Conservation (phyloP, 2,329 filamentous ascomycete species). For the Colletotrichum coccodes region DNA sequence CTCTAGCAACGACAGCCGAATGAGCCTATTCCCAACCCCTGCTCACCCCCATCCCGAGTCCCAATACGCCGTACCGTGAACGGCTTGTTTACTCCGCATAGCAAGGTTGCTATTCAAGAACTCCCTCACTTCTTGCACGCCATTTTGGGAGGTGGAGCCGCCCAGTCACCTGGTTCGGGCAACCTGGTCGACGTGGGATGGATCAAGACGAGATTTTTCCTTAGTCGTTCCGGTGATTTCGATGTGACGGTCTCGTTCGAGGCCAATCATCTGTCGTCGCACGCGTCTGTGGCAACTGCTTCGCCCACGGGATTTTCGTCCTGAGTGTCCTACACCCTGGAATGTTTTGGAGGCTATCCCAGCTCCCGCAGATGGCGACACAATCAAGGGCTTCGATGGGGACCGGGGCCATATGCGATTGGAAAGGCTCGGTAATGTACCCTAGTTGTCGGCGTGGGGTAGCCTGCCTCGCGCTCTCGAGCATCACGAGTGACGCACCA, state of each 20-base stretch:
- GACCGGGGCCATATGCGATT: neutral
- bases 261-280: neutral
- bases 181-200: neutral
- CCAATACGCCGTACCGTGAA: neutral
- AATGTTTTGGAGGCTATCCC: neutral
- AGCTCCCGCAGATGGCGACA: slow-evolving; percentile 2
- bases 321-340: neutral
- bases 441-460: neutral
- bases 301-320: neutral
- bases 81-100: neutral
- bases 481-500: neutral
- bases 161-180: neutral
- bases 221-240: neutral
- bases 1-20: slow-evolving; percentile 2
- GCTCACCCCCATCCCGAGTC: neutral
- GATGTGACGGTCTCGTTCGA: neutral
- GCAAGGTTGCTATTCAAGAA: neutral
- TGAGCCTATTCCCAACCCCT: slow-evolving; percentile 29
- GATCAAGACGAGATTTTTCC: neutral
- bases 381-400: slow-evolving; percentile 5
- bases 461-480: neutral
- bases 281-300: neutral
- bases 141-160: slow-evolving; percentile 2
- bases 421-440: neutral
- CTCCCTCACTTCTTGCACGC: neutral